Conservation (phyloP, 768 basidiomycete species). For the Lactarius akahatsu region DNA sequence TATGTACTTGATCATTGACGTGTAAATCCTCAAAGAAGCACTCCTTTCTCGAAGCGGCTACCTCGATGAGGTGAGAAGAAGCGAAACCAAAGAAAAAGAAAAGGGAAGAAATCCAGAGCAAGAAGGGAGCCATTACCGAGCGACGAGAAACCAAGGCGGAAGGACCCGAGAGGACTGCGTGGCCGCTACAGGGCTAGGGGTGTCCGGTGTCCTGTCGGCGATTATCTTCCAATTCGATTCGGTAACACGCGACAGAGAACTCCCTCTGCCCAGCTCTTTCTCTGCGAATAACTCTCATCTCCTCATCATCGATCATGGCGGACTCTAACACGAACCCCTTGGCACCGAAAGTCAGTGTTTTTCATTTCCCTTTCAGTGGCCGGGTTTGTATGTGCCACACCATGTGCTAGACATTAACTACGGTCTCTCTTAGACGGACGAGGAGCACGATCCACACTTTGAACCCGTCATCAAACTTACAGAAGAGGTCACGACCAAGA, state of each 20-base stretch:
- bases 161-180: slow-evolving; percentile 13
- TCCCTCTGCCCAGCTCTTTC: slow-evolving; percentile 29
- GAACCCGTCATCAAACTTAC: slow-evolving; percentile 97
- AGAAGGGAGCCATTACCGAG: slow-evolving; percentile 41
- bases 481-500: slow-evolving; percentile 93
- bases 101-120: slow-evolving; percentile 44
- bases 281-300: slow-evolving; percentile 23
- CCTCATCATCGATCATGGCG: slow-evolving; percentile 27
- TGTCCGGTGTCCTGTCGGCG: slow-evolving; percentile 24
- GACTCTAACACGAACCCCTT: slow-evolving; percentile 49
- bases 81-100: slow-evolving; percentile 38
- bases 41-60: slow-evolving; percentile 80
- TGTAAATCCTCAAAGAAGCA: slow-evolving; percentile 97
- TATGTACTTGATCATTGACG: slow-evolving; percentile 76
- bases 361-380: neutral
- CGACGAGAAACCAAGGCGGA: slow-evolving; percentile 3
- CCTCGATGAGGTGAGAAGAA: slow-evolving; percentile 68
- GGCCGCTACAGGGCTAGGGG: neutral
- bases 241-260: slow-evolving; percentile 31
- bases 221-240: slow-evolving; percentile 17
- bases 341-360: slow-evolving; percentile 62
- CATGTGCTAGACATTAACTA: slow-evolving; percentile 19
- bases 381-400: neutral
- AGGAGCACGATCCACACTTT: slow-evolving; percentile 87
- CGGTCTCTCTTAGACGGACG: slow-evolving; percentile 44